Evolutionary conservation across 805 yeast species (phyloP), one percentile per base, ranked within the genome.

Genomic region (Starmerella vaccinii): DNA sequence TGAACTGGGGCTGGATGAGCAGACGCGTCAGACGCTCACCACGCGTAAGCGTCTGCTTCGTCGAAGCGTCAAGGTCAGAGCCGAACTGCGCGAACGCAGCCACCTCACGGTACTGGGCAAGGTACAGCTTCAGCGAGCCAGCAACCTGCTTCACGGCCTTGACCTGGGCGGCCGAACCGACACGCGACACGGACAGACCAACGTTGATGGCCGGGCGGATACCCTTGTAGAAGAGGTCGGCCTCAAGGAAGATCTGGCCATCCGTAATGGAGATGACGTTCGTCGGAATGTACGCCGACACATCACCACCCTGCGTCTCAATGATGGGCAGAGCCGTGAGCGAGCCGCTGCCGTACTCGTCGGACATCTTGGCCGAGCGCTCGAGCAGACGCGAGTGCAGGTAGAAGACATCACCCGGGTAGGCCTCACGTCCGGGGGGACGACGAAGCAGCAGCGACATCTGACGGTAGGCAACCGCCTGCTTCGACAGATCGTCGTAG

Each of bases 71-170:
- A 74, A 92, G 82, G 77, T 92, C 99, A 65, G 99, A 92, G 83
- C 99, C 99, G 81, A 92, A 92, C 81, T 92, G 99, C 68, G 99
- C 98, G 75, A 92, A 92, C 68, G 99, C 98, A 72, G 98, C 98
- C 67, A 92, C 98, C 83, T 92, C 99, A 87, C 99, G 89, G 85
- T 92, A 92, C 81, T 92, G 99, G 68, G 99, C 99, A 81, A 92
- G 85, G 96, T 88, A 92, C 75, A 92, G 86, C 77, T 92, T 92
- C 77, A 92, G 84, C 65, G 98, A 92, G 84, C 98, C 99, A 65
- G 98, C 98, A 76, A 92, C 97, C 81, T 92, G 97, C 78, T 92
- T 92, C 94, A 92, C 87, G 75, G 98, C 98, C 82, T 92, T 92
- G 68, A 92, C 97, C 81, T 92, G 98, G 68, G 98, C 98, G 68